These are phyloP conservation scores for Mycocentrospora acerina DNA, from an alignment of 2,329 filamentous ascomycete genomes.

Conservation along the genomic window DNA sequence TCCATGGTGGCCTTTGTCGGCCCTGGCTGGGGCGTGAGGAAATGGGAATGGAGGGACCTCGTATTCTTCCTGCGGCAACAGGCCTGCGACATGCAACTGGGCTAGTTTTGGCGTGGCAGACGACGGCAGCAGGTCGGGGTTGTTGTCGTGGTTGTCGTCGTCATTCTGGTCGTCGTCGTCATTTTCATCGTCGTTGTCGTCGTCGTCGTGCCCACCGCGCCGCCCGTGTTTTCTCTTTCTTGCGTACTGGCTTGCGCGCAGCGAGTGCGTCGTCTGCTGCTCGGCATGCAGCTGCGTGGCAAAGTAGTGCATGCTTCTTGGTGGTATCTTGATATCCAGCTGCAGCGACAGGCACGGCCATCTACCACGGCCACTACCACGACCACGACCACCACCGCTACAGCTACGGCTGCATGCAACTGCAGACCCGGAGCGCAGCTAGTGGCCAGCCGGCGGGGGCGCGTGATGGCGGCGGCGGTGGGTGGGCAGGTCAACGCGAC, in stretches of 20 bases:
- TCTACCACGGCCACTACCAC: too few relatives aligned
- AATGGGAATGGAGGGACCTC: conserved; percentile 46
- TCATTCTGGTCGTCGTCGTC: background rate
- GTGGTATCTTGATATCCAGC: too few relatives aligned
- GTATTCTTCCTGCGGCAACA: conserved; percentile 39
- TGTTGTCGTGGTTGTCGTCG: conserved; percentile 3
- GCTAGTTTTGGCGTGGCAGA: conserved; percentile 23
- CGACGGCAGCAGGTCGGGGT: conserved; percentile 18
- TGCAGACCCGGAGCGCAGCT: too few relatives aligned
- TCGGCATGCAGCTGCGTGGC: conserved; percentile 29
- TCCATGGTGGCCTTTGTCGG: conserved; percentile 15
- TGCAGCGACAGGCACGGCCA: too few relatives aligned
- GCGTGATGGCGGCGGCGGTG: too few relatives aligned
- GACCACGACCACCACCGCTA: too few relatives aligned
- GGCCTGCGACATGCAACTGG: conserved; percentile 45
- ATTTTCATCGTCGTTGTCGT: conserved; percentile 7
- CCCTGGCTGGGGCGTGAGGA: conserved; percentile 44
- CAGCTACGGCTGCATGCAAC: too few relatives aligned
- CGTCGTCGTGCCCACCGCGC: conserved; percentile 19
- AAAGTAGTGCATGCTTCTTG: conserved; percentile 41
- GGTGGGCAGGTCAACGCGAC: too few relatives aligned
- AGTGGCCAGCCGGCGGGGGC: too few relatives aligned
- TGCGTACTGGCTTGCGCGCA: conserved; percentile 36
- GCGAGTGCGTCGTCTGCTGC: conserved; percentile 31
- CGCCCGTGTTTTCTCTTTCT: conserved; percentile 24